Conservation (phyloP, 805 yeast genomes). For the Helenozyma baotianmanensis region DNA sequence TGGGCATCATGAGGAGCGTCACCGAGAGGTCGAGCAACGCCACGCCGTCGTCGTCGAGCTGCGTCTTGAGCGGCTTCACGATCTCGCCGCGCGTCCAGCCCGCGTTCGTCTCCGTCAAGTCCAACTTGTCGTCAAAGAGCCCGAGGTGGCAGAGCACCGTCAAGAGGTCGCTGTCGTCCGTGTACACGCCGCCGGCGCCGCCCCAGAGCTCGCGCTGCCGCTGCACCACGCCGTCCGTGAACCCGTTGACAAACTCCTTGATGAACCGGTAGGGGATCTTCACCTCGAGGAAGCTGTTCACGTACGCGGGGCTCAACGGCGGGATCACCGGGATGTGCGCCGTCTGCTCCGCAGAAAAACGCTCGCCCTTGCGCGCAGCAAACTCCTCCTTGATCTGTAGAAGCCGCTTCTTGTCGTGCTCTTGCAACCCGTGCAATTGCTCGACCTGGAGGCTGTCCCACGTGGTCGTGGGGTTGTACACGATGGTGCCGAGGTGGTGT, state of each 20-base stretch:
- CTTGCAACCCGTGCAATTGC: conserved; percentile 16
- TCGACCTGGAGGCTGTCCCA: conserved; percentile 35
- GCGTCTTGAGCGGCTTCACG: conserved; percentile 17
- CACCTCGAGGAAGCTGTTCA: conserved; percentile 49
- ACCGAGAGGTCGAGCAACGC: conserved; percentile 46
- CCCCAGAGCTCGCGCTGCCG: conserved; percentile 71
- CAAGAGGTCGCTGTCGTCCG: conserved; percentile 88
- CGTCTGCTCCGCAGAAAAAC: conserved; percentile 12
- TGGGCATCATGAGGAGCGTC: conserved; percentile 62
- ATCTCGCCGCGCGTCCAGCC: conserved; percentile 25
- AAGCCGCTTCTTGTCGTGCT: conserved; percentile 26
- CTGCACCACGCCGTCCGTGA: conserved; percentile 36
- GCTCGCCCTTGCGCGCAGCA: conserved; percentile 10
- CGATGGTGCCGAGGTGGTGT: conserved; percentile 23
- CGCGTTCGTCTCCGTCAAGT: conserved; percentile 30
- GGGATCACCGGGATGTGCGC: conserved; percentile 37
- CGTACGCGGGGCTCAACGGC: conserved; percentile 33
- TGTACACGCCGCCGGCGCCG: conserved; percentile 68
- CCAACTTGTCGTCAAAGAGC: conserved; percentile 38
- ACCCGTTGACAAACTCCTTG: conserved; percentile 31
- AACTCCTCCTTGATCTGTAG: conserved; percentile 17
- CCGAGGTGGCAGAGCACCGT: conserved; percentile 76
- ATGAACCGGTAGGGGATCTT: conserved; percentile 48
- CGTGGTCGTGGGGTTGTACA: conserved; percentile 57
- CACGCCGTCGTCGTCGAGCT: conserved; percentile 17